Conservation (phyloP, 176 grass and related monocot species). For the Oryza rufipogon region DNA sequence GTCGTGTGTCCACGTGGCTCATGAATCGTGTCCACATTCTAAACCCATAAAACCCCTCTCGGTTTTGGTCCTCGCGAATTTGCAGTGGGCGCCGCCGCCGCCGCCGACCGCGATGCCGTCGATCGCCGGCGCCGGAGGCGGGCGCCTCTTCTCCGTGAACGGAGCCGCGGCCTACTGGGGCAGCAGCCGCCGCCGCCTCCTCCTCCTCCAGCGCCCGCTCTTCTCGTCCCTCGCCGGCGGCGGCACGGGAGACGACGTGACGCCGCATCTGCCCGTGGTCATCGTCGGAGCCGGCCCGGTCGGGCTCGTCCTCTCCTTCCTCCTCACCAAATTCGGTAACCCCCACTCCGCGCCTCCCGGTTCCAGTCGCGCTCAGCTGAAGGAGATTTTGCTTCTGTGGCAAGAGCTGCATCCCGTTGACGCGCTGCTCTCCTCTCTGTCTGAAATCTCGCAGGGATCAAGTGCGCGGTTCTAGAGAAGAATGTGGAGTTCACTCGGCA, state of each 20-base stretch:
- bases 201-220: constrained; percentile 12
- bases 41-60: constrained; percentile 32
- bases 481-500: constrained; percentile 66
- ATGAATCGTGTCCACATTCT: not conserved
- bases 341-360: not conserved
- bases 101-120: constrained; percentile 27
- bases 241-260: constrained; percentile 15
- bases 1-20: no score
- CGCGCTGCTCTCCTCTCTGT: not conserved
- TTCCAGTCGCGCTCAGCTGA: not conserved
- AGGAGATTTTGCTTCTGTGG: not conserved
- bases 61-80: not conserved
- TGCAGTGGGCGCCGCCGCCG: constrained; percentile 7
- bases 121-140: constrained; percentile 34
- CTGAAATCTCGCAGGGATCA: constrained; percentile 54
- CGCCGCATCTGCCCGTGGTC: constrained; percentile 73
- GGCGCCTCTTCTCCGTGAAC: constrained; percentile 24
- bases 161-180: not conserved
- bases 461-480: constrained; percentile 80
- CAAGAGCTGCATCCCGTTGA: not conserved
- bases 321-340: constrained; percentile 89
- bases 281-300: constrained; percentile 93
- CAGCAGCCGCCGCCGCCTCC: not conserved
- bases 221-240: constrained; percentile 37
- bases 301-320: constrained; percentile 88